Conservation (phyloP, 2,329 filamentous ascomycete genomes). For the Penicillium sp. region DNA sequence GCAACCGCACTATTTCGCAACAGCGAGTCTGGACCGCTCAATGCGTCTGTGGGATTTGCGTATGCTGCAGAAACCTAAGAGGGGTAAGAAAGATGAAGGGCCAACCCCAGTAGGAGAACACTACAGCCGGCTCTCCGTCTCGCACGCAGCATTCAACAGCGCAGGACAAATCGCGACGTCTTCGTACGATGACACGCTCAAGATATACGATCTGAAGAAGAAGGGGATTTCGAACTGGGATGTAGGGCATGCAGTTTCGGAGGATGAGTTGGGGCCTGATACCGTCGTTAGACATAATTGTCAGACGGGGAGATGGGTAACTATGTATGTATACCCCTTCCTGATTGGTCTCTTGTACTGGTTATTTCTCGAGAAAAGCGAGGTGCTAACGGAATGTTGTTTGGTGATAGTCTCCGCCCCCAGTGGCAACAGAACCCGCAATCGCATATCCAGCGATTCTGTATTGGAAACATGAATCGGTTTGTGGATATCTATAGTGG, state of each 20-base stretch:
- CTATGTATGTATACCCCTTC: conserved; percentile 48
- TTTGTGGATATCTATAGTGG: conserved; percentile 85
- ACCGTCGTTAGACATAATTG: conserved; percentile 76
- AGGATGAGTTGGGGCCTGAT: conserved; percentile 59
- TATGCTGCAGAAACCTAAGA: conserved; percentile 57
- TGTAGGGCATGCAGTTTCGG: conserved; percentile 50
- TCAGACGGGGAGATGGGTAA: conserved; percentile 90
- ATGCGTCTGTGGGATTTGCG: conserved; percentile 88
- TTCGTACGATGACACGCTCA: conserved; percentile 89
- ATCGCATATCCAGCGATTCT: conserved; percentile 76
- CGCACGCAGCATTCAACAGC: conserved; percentile 80
- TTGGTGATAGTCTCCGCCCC: conserved; percentile 58
- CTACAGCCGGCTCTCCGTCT: conserved; percentile 72
- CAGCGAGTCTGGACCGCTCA: conserved; percentile 79
- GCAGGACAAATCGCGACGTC: conserved; percentile 81
- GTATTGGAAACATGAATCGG: conserved; percentile 93
- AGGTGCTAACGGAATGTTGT: too few relatives aligned
- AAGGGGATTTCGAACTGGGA: conserved; percentile 53
- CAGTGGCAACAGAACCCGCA: conserved; percentile 79
- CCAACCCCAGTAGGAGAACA: conserved; percentile 74
- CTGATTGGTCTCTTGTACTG: too few relatives aligned
- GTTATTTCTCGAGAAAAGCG: too few relatives aligned
- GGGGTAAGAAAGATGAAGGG: too few relatives aligned
- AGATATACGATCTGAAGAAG: conserved; percentile 69
- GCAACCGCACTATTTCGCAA: conserved; percentile 73